phyloP scores from a whole-genome alignment of 2,329 filamentous ascomycete species.

The Chrysoporthe cubensis region DNA sequence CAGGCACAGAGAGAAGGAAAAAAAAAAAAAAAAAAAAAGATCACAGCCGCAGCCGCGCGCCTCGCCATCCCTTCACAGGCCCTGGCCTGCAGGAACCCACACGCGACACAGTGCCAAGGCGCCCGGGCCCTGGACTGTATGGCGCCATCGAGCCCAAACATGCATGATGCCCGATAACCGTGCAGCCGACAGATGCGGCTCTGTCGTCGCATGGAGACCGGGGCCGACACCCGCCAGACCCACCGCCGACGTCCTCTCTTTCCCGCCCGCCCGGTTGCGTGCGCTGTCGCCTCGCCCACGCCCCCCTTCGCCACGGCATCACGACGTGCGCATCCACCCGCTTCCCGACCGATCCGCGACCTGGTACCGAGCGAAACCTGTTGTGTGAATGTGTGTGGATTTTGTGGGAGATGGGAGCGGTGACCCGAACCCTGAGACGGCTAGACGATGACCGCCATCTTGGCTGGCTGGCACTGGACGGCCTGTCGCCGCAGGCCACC shows the following conservation, averaged over 20 bases:
- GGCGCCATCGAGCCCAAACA: conserved; percentile 26
- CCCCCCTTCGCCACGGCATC: neutral
- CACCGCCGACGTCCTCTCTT: conserved; percentile 29
- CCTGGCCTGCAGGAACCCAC: neutral
- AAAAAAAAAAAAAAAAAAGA: neutral
- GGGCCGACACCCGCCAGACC: conserved; percentile 23
- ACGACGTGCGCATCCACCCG: neutral
- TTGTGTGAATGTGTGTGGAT: neutral
- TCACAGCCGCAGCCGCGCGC: conserved; percentile 14
- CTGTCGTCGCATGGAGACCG: conserved; percentile 22
- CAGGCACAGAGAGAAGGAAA: too few species aligned
- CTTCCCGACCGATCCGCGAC: neutral
- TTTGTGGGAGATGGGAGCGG: too few species aligned
- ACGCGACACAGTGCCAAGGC: conserved; percentile 17
- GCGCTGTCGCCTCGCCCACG: neutral
- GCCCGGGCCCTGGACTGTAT: conserved; percentile 9
- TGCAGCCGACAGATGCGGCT: conserved; percentile 28
- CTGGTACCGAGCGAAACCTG: conserved; percentile 5
- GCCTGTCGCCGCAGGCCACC: neutral
- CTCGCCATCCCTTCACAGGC: neutral
- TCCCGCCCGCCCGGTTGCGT: conserved; percentile 14
- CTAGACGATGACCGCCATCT: neutral
- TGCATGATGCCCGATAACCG: conserved; percentile 29
- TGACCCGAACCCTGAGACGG: conserved; percentile 21
- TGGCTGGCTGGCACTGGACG: neutral